These are phyloP conservation scores for Ceratobasidium sp. DNA, from an alignment of 1,284 basidiomycete species.

Conservation along the genomic window DNA sequence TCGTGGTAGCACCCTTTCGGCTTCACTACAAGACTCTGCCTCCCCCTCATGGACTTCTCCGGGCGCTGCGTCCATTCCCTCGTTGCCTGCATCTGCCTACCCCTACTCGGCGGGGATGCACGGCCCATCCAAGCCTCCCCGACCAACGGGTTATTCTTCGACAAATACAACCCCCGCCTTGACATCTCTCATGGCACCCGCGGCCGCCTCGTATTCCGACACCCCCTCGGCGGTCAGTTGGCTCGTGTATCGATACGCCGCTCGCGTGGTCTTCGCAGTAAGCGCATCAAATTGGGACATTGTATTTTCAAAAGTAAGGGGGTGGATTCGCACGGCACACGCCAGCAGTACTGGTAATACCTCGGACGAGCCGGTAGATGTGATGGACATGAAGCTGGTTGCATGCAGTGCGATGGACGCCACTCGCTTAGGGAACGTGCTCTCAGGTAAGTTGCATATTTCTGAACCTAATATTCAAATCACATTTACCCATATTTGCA, in stretches of 20 bases:
- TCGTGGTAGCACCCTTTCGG: constrained; percentile 27
- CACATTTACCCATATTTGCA: not conserved
- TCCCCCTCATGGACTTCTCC: constrained; percentile 20
- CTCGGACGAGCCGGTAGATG: constrained; percentile 67
- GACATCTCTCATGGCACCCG: constrained; percentile 36
- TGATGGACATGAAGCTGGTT: constrained; percentile 79
- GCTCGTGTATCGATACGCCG: constrained; percentile 58
- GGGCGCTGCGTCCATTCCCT: constrained; percentile 53
- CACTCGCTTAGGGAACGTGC: constrained; percentile 68
- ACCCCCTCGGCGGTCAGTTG: constrained; percentile 46
- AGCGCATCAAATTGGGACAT: constrained; percentile 91
- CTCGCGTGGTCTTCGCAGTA: constrained; percentile 86
- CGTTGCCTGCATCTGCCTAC: constrained; percentile 60
- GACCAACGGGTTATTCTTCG: not conserved
- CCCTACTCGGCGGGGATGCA: constrained; percentile 14
- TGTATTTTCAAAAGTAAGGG: constrained; percentile 77
- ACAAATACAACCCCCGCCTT: constrained; percentile 29
- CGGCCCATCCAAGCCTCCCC: constrained; percentile 21
- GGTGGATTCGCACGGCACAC: constrained; percentile 70
- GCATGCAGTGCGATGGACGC: constrained; percentile 76
- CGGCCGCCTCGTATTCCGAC: constrained; percentile 46
- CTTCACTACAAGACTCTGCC: constrained; percentile 11
- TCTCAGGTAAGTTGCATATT: constrained; percentile 64
- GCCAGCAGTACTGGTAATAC: constrained; percentile 50
- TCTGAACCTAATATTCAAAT: constrained; percentile 43